Evolutionary conservation across 2,329 filamentous ascomycete species (phyloP).

Genomic region (Hirsutella minnesotensis): DNA sequence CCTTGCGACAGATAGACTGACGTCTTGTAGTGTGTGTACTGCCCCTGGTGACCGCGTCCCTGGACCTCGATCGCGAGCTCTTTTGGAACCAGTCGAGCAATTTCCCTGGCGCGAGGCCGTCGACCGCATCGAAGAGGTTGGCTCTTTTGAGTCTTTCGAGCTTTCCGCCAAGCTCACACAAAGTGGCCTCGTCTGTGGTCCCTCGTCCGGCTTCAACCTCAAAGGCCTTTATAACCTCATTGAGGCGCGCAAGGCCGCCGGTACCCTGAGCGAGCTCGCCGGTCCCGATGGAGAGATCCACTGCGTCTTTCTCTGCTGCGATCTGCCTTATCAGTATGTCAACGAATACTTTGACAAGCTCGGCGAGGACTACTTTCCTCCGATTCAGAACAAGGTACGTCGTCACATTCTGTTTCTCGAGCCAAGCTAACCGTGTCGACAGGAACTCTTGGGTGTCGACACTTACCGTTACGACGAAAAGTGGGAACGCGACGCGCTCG

Average conservation of each 20-base stretch:
- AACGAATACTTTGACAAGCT: constrained; percentile 48
- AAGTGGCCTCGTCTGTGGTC: constrained; percentile 46
- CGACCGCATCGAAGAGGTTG: constrained; percentile 44
- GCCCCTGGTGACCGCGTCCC: constrained; percentile 44
- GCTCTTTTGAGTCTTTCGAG: constrained; percentile 39
- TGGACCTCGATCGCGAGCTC: constrained; percentile 40
- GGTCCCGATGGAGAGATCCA: constrained; percentile 32
- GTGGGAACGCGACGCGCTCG: constrained; percentile 33
- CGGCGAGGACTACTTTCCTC: constrained; percentile 31
- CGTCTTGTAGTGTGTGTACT: constrained; percentile 36
- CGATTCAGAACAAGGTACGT: constrained; percentile 30
- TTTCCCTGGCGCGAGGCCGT: constrained; percentile 48
- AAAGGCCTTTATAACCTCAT: constrained; percentile 38
- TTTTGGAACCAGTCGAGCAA: constrained; percentile 31
- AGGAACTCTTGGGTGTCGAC: constrained; percentile 35
- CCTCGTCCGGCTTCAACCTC: constrained; percentile 48
- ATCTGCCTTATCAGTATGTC: constrained; percentile 52
- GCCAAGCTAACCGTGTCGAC: not conserved
- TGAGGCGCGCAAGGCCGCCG: constrained; percentile 32
- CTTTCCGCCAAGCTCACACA: constrained; percentile 42
- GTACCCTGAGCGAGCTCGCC: constrained; percentile 29
- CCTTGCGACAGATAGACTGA: not conserved
- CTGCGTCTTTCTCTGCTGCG: constrained; percentile 50
- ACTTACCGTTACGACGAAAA: constrained; percentile 39
- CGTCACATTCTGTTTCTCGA: not conserved